These are phyloP conservation scores for Pythium monospermum DNA, from an alignment of 352 stramenopile species.

Conservation along the genomic window DNA sequence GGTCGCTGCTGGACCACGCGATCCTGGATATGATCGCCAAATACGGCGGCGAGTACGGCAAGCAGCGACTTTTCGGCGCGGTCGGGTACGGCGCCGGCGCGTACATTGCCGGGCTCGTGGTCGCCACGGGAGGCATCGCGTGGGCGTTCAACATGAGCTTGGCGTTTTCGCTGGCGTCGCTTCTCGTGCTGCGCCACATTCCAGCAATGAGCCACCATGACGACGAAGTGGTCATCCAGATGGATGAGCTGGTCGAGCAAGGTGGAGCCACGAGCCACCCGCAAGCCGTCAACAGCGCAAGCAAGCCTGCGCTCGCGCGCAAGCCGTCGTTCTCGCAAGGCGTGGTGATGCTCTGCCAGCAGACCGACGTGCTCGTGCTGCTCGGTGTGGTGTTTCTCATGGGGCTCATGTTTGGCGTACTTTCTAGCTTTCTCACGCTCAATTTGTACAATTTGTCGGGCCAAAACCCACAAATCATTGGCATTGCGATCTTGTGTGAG, in stretches of 20 bases:
- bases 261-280: background rate
- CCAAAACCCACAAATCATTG: conserved; percentile 68
- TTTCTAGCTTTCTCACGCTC: conserved; percentile 80
- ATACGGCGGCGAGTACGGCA: conserved; percentile 75
- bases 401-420: conserved; percentile 74
- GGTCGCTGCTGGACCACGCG: conserved; percentile 67
- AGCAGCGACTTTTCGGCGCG: conserved; percentile 75
- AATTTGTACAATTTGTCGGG: conserved; percentile 79
- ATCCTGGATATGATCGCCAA: conserved; percentile 61
- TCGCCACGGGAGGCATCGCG: conserved; percentile 49
- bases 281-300: background rate
- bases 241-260: too few relatives aligned
- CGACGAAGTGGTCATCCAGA: conserved; percentile 1
- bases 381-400: conserved; percentile 74
- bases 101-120: conserved; percentile 66
- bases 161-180: conserved; percentile 37
- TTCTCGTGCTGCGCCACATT: conserved; percentile 62
- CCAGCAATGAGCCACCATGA: conserved; percentile 39
- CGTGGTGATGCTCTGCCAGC: conserved; percentile 29
- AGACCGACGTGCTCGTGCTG: conserved; percentile 62
- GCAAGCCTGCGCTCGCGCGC: conserved; percentile 6
- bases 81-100: conserved; percentile 59
- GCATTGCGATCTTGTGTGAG: conserved; percentile 76
- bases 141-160: conserved; percentile 79
- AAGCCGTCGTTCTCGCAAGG: conserved; percentile 44